Evolutionary conservation across 1,284 basidiomycete genomes (phyloP), one percentile per base, ranked within the genome.

Genomic region (Porodaedalea pini): DNA sequence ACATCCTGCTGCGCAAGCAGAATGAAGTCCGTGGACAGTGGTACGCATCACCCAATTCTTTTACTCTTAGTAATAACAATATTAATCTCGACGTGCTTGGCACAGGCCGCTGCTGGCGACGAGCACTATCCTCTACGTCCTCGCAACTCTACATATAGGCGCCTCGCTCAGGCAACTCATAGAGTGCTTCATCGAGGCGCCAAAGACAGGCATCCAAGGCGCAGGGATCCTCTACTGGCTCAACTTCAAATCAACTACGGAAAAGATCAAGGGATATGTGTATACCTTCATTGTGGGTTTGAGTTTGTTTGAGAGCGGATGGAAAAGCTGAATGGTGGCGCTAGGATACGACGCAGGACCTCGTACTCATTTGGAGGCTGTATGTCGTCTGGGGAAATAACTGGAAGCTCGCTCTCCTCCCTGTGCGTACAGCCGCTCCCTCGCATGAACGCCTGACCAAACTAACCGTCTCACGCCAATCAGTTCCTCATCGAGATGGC

Each of bases 261-360:
- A 27, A 8, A 49, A 49, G n/a, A 17, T 49, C 25, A 49, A 49
- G n/a, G 47, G 47, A n/a, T 49, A 49, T 49, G 47, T 31, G 25
- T 27, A 27, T 31, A 32, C 31, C 2, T 27, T 49, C 5, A 32
- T 32, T 29, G 47, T 49, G 29, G 10, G 47, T 29, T 31, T 31
- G 10, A 8, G 8, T 37, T 8, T 37, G 21, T 45, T 21, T n/a
- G n/a, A n/a, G n/a, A n/a, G n/a, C n/a, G n/a, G n/a, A n/a, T n/a
- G 21, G 15, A 15, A 23, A 15, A 45, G 13, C 43, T 15, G 21
- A 8, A 8, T 21, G 21, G 11, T 15, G 13, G 43, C 13, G 43
- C 43, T 45, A 32, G 31, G 47, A 49, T 25, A 17, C 47, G 17
- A 49, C 29, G 47, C 47, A 49, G 29, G 31, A 49, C 23, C 29